Evolutionary conservation across 768 basidiomycete genomes (phyloP).

Genomic region (Punctularia strigosozonata): DNA sequence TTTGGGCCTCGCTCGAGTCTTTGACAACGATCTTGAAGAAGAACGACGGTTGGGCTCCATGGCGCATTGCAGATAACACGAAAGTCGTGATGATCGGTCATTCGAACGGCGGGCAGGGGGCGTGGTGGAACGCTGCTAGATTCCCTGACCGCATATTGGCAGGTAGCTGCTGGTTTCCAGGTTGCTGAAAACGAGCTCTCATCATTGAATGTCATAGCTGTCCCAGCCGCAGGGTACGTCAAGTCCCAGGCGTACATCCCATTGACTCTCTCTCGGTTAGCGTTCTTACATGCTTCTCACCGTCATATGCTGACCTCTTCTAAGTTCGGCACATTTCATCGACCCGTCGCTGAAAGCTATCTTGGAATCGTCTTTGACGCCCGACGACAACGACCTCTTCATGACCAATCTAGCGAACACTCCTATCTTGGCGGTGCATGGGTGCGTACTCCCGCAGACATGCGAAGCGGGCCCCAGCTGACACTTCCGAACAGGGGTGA

Average conservation of each 20-base stretch:
- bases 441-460: conserved; percentile 34
- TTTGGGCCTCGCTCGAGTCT: conserved; percentile 50
- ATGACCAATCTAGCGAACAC: conserved; percentile 63
- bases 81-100: conserved; percentile 72
- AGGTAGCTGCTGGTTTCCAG: conserved; percentile 25
- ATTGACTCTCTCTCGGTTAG: conserved; percentile 48
- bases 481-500: conserved; percentile 33
- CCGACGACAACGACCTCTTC: conserved; percentile 84
- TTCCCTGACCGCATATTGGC: conserved; percentile 68
- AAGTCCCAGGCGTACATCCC: conserved; percentile 84
- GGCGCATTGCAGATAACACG: conserved; percentile 25
- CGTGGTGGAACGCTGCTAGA: conserved; percentile 68
- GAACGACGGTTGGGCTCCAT: conserved; percentile 25
- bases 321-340: conserved; percentile 59
- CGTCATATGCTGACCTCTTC: neutral
- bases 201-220: conserved; percentile 25
- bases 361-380: conserved; percentile 60
- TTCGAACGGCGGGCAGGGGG: conserved; percentile 88
- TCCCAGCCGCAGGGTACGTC: conserved; percentile 74
- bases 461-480: neutral
- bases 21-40: conserved; percentile 33
- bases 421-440: conserved; percentile 69
- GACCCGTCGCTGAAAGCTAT: conserved; percentile 67
- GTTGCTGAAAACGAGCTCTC: neutral
- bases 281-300: neutral